Base-by-base conservation (phyloP, 225 moss, liverwort and hornwort genomes). In the Sphagnum contortum region DNA sequence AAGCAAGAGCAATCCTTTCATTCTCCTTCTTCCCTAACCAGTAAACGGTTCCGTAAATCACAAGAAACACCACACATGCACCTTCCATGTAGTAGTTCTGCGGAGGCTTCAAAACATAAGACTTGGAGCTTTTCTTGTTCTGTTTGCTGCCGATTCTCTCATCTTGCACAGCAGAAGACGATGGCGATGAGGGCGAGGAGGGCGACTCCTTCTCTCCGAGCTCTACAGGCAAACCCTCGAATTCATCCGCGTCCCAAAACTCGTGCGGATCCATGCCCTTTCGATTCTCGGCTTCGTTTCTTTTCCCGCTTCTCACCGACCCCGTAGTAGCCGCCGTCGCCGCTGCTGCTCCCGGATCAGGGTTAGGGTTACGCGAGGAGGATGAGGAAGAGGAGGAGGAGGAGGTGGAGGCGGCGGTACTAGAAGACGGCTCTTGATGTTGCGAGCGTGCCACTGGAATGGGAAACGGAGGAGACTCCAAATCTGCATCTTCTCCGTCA, bases 181-280 rank as follows among this genome's bases (percentile, higher is more conserved):
- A 5, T 52, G 6, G 7, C 9, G 5, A 5, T 9, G 5, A 5
- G 9, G 51, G 51, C 2, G 48, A 45, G 44, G 72, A 3, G 44
- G 60, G 67, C 66, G 64, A 60, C 13, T 61, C 59, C 5, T 57
- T 66, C 59, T 75, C 76, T 10, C 70, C 83, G 11, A 56, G 56
- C 63, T 83, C 87, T 7, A 70, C 75, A 9, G 93, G 91, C 47
- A 98, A 82, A 45, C 98, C 98, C 76, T 98, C 98, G 5, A 98
- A 98, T 78, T 98, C 98, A 55, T 91, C 91, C 68, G 93, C 98
- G 56, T 98, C 98, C 98, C 98, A 98, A 70, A 73, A 75, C 62
- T 87, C 88, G 3, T 66, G 65, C 46, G 79, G 63, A 77, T 86
- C 88, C 72, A 72, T 69, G 64, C 73, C 71, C n/a, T 70, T 66